Evolutionary conservation across 495 filamentous ascomycete genomes (phyloP).

Genomic region (Penicillium simplicissimum): DNA sequence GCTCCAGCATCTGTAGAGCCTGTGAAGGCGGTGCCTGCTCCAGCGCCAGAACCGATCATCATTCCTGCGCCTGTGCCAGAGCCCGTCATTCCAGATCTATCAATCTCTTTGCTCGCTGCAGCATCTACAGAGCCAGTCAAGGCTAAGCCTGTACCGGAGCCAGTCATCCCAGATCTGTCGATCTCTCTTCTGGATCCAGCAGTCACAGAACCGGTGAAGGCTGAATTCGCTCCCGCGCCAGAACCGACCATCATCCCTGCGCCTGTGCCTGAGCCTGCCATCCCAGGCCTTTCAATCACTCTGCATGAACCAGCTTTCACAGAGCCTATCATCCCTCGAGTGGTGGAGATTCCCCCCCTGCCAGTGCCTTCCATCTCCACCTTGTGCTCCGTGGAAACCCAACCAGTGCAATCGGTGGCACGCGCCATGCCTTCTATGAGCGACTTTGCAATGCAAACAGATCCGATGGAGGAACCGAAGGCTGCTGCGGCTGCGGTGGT

Average conservation of each 20-base stretch:
- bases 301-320: slow-evolving; percentile 37
- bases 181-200: slow-evolving; percentile 39
- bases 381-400: slow-evolving; percentile 44
- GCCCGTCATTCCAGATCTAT: slow-evolving; percentile 32
- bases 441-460: slow-evolving; percentile 28
- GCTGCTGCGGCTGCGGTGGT: slow-evolving; percentile 25
- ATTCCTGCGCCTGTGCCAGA: slow-evolving; percentile 18
- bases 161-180: slow-evolving; percentile 32
- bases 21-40: slow-evolving; percentile 29
- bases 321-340: slow-evolving; percentile 35
- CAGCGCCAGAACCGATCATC: slow-evolving; percentile 25
- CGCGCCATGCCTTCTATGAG: slow-evolving; percentile 21
- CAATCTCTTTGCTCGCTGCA: slow-evolving; percentile 37
- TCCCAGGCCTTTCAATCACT: slow-evolving; percentile 35
- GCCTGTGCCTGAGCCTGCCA: slow-evolving; percentile 29
- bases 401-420: slow-evolving; percentile 31
- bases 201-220: slow-evolving; percentile 38
- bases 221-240: background rate
- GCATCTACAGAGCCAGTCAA: slow-evolving; percentile 40
- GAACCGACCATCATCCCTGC: slow-evolving; percentile 32
- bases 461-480: slow-evolving; percentile 22
- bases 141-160: slow-evolving; percentile 24
- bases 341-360: slow-evolving; percentile 16
- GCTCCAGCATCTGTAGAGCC: slow-evolving; percentile 44
- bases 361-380: slow-evolving; percentile 37